phyloP scores from a whole-genome alignment of 164 flowering plant genomes.

The Macadamia integrifolia region DNA sequence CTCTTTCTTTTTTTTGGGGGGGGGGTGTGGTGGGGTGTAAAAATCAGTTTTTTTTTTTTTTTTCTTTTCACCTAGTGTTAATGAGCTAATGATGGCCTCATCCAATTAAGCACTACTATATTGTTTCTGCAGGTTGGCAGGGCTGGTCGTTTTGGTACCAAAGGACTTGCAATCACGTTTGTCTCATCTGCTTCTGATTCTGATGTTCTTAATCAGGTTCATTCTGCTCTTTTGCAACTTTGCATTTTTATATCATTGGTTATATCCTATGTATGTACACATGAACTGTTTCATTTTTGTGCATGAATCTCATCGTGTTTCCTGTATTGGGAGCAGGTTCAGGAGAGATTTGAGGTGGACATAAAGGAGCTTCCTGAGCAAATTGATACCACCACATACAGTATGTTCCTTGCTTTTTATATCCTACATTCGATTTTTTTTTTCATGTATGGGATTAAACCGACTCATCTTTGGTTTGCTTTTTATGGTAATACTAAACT shows the following conservation, averaged over 20 bases:
- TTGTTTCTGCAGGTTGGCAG: slow-evolving; percentile 65
- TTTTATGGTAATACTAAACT: too few relatives aligned
- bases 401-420: slow-evolving; percentile 35
- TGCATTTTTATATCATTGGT: too few relatives aligned
- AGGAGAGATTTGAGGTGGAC: slow-evolving; percentile 94
- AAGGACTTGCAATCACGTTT: slow-evolving; percentile 97
- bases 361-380: slow-evolving; percentile 97
- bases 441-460: too few relatives aligned
- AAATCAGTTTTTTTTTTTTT: background rate
- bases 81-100: too few relatives aligned
- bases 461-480: too few relatives aligned
- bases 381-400: slow-evolving; percentile 94
- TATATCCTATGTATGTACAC: too few relatives aligned
- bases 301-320: too few relatives aligned
- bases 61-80: too few relatives aligned
- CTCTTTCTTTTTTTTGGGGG: background rate
- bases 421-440: too few relatives aligned
- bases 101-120: background rate
- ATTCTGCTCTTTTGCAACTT: too few relatives aligned
- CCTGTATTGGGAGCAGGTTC: slow-evolving; percentile 46
- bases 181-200: slow-evolving; percentile 91
- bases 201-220: slow-evolving; percentile 90
- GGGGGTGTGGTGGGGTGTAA: too few relatives aligned
- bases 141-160: slow-evolving; percentile 98
- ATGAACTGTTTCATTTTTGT: too few relatives aligned